phyloP scores from a whole-genome alignment of 2,329 filamentous ascomycete genomes.

The Alternaria longipes region DNA sequence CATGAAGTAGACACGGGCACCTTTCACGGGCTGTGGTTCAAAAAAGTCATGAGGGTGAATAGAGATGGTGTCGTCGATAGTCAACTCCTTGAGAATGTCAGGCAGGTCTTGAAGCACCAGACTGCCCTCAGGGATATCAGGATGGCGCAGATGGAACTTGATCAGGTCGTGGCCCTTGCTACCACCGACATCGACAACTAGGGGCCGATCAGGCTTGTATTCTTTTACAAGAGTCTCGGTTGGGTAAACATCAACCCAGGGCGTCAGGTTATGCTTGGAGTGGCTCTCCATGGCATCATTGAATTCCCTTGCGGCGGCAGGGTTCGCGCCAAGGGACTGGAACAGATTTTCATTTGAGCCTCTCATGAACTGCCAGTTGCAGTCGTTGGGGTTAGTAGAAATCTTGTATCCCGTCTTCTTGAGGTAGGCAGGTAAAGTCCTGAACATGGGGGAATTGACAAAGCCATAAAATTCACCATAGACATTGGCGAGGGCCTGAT shows the following conservation, averaged over 20 bases:
- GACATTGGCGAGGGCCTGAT: slow-evolving; percentile 14
- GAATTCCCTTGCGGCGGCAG: slow-evolving; percentile 12
- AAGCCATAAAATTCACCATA: slow-evolving; percentile 13
- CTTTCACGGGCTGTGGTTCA: slow-evolving; percentile 9
- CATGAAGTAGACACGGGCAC: slow-evolving; percentile 12
- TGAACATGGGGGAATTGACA: slow-evolving; percentile 15
- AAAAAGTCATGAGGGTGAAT: slow-evolving; percentile 11
- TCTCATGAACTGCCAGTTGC: slow-evolving; percentile 14
- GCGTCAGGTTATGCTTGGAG: slow-evolving; percentile 5
- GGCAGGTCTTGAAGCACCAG: slow-evolving; percentile 11
- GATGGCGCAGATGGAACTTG: slow-evolving; percentile 10
- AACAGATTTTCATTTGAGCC: slow-evolving; percentile 11
- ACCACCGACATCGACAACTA: slow-evolving; percentile 13
- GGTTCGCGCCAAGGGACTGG: slow-evolving; percentile 13
- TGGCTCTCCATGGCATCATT: slow-evolving; percentile 14
- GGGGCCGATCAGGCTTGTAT: slow-evolving; percentile 3
- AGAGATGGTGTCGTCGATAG: slow-evolving; percentile 2
- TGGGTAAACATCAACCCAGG: slow-evolving; percentile 11
- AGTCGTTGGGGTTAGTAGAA: slow-evolving; percentile 12
- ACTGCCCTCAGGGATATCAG: slow-evolving; percentile 5
- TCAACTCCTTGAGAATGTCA: slow-evolving; percentile 9
- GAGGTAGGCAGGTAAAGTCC: slow-evolving; percentile 11
- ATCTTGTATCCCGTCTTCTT: slow-evolving; percentile 12
- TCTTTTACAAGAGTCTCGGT: slow-evolving; percentile 7
- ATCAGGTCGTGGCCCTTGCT: slow-evolving; percentile 12